Percentiles rank a stretch among this genome's conserved stretches.
phyloP scores from a whole-genome alignment of 495 filamentous ascomycete genomes.

The Podospora bellae-mahoneyi region DNA sequence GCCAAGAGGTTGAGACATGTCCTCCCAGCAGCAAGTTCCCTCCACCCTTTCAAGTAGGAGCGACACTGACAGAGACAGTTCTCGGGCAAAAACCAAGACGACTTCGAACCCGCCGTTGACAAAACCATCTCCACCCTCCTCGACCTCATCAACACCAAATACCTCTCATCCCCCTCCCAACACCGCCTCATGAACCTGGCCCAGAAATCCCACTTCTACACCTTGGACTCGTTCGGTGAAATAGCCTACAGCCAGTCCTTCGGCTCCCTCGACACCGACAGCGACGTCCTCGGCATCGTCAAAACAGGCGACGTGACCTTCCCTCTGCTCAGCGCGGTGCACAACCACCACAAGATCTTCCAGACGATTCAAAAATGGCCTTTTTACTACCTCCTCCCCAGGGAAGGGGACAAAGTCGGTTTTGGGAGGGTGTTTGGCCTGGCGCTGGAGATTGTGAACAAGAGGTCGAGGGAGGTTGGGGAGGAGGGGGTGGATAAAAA shows the following conservation, averaged over 20 bases:
- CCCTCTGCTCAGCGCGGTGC: constrained; percentile 45
- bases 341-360: constrained; percentile 54
- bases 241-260: constrained; percentile 61
- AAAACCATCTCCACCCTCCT: constrained; percentile 43
- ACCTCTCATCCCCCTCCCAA: constrained; percentile 47
- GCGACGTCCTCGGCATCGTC: constrained; percentile 56
- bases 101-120: constrained; percentile 48
- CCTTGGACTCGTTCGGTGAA: constrained; percentile 64
- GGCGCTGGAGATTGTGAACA: constrained; percentile 18
- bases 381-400: constrained; percentile 19
- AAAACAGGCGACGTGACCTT: constrained; percentile 50
- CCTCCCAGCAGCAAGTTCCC: constrained; percentile 25
- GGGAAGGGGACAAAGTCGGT: constrained; percentile 22
- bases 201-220: constrained; percentile 50
- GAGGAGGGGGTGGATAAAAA: constrained; percentile 12
- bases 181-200: constrained; percentile 45
- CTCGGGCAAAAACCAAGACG: constrained; percentile 41
- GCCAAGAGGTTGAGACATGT: constrained; percentile 34
- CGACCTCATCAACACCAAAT: constrained; percentile 44
- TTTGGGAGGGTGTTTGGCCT: constrained; percentile 23
- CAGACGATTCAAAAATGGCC: constrained; percentile 44
- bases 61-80: constrained; percentile 18
- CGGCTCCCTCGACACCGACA: constrained; percentile 57
- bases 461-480: neutral
- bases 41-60: neutral